Evolutionary conservation across 257 asterid species (phyloP).

Genomic region (Nemophila menziesii): DNA sequence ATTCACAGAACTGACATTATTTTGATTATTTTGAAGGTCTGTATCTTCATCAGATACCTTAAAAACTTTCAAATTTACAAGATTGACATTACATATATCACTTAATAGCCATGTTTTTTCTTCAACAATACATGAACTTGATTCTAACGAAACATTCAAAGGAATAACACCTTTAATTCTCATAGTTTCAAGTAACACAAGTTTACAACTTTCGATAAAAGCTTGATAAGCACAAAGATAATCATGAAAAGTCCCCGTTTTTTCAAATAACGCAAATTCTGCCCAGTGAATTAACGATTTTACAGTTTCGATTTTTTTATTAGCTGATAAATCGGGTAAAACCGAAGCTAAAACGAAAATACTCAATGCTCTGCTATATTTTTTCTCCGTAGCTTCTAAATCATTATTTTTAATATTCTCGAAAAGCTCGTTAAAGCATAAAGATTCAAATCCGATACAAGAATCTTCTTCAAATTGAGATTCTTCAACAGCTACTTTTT

Average conservation of each 20-base stretch:
- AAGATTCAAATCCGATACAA: conserved; percentile 58
- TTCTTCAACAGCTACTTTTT: conserved; percentile 56
- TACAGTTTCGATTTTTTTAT: conserved; percentile 42
- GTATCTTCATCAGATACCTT: conserved; percentile 26
- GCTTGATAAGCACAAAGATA: conserved; percentile 79
- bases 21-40: conserved; percentile 26
- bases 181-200: conserved; percentile 33
- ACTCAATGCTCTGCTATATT: conserved; percentile 46
- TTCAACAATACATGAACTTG: conserved; percentile 29
- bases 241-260: conserved; percentile 48
- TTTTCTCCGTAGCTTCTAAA: conserved; percentile 28
- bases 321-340: conserved; percentile 61
- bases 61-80: too few species aligned
- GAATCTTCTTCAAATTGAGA: conserved; percentile 33
- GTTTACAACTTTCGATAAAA: conserved; percentile 62
- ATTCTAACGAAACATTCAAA: conserved; percentile 23
- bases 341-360: conserved; percentile 69
- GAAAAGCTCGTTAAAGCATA: conserved; percentile 81
- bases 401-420: conserved; percentile 25
- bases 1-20: conserved; percentile 19
- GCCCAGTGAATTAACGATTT: conserved; percentile 48
- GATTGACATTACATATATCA: conserved; percentile 46
- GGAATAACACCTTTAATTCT: conserved; percentile 63
- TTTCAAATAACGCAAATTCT: conserved; percentile 51
- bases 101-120: conserved; percentile 46